Evolutionary conservation across 2,329 filamentous ascomycete genomes (phyloP).

Genomic region (Thielaviopsis punctulata): DNA sequence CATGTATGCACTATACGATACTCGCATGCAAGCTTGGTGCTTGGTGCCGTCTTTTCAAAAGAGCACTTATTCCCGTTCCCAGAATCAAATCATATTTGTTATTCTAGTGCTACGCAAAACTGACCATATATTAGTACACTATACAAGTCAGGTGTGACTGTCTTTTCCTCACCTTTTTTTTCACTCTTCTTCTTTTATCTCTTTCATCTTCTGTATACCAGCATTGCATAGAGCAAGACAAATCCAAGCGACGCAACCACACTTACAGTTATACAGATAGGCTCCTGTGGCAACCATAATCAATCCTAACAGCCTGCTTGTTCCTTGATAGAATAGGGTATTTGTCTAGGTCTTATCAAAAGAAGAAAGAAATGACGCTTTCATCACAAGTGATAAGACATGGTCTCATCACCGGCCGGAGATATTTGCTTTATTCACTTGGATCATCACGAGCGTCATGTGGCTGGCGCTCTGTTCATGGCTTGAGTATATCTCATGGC

Average conservation of each 20-base stretch:
- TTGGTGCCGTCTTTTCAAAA: too few relatives aligned
- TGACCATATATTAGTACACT: too few relatives aligned
- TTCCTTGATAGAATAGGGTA: neutral
- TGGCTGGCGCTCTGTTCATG: neutral
- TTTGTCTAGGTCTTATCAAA: neutral
- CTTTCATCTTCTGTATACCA: too few relatives aligned
- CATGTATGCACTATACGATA: too few relatives aligned
- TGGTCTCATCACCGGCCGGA: neutral
- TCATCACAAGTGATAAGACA: neutral
- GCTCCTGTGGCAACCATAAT: neutral
- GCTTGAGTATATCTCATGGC: constrained; percentile 6
- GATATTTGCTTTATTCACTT: neutral
- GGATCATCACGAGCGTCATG: neutral
- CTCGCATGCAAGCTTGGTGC: too few relatives aligned
- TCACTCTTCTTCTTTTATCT: neutral
- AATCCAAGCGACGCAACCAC: neutral
- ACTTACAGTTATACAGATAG: too few relatives aligned
- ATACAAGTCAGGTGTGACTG: too few relatives aligned
- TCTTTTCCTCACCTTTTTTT: too few relatives aligned
- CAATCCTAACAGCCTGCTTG: neutral
- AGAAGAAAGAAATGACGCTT: neutral
- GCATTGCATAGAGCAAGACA: neutral
- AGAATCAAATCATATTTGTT: too few relatives aligned
- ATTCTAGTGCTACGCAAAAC: too few relatives aligned
- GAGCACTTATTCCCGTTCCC: too few relatives aligned